These are phyloP conservation scores for Paraphaeosphaeria minitans DNA, from an alignment of 2,329 filamentous ascomycete species.

Conservation along the genomic window DNA sequence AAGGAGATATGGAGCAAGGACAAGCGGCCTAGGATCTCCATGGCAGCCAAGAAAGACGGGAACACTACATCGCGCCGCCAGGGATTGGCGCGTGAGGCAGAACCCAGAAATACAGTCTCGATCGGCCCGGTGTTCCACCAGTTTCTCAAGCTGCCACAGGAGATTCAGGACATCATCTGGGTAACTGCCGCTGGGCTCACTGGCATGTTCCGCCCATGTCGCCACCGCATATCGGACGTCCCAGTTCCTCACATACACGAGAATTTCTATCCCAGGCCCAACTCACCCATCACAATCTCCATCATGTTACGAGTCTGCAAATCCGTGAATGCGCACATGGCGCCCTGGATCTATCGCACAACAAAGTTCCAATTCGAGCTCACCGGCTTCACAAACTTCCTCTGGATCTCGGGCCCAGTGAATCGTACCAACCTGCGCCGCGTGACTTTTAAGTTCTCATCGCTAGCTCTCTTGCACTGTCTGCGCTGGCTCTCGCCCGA, in stretches of 20 bases:
- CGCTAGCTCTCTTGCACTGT: conserved; percentile 31
- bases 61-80: not conserved
- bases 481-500: conserved; percentile 40
- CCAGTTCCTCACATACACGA: conserved; percentile 1
- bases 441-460: conserved; percentile 29
- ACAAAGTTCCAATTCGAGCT: conserved; percentile 35
- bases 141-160: conserved; percentile 31
- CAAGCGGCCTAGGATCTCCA: not conserved
- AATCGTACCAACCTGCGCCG: conserved; percentile 28
- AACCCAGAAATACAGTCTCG: conserved; percentile 23
- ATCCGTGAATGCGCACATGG: conserved; percentile 22
- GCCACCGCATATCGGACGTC: conserved; percentile 1
- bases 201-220: conserved; percentile 19
- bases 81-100: conserved; percentile 10
- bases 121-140: conserved; percentile 37
- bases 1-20: conserved; percentile 3
- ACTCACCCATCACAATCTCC: conserved; percentile 22
- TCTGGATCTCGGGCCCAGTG: conserved; percentile 25
- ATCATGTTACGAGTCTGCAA: conserved; percentile 28
- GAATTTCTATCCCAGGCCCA: conserved; percentile 1
- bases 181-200: conserved; percentile 25
- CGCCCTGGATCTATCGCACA: conserved; percentile 30
- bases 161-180: conserved; percentile 38
- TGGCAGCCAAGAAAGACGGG: too few species aligned
- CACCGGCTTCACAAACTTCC: conserved; percentile 21